Base-by-base conservation (phyloP, 257 asterid genomes). In the Eustoma russellianum region DNA sequence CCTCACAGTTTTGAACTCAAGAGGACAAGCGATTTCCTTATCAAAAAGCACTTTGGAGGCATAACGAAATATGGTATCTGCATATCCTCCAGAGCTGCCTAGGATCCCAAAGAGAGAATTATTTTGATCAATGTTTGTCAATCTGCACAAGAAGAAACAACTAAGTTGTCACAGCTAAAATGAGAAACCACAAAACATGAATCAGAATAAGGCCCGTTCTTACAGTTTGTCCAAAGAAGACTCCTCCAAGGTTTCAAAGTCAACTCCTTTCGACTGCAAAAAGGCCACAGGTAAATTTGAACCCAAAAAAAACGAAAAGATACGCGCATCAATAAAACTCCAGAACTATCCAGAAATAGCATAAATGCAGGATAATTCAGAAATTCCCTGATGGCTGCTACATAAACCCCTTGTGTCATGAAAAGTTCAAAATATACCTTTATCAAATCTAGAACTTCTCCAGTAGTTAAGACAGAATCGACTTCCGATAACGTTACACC, bases 1-100 rank as follows among this genome's bases (percentile, higher is more conserved):
- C 78, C 84, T 77, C 70, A 81, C 46, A 49, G 82, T 78, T 84
- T 81, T 88, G 61, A 76, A 92, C 56, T 77, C 83, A 33, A 85
- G 77, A 38, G 95, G 84, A 35, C 96, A 91, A 63, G 54, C 68
- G 59, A 83, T 70, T 61, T 80, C 93, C 81, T 78, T 73, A 46
- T 70, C 74, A 54, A 83, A 81, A 53, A 92, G 77, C 57, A 60
- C 59, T 71, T 76, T 85, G 55, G 97, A 85, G 52, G 95, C 87
- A 69, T 83, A 59, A 15, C 94, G 83, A 61, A 85, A 88, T 70
- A 85, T 47, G 33, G 94, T 81, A 50, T 88, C 99, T 9, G 95
- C 95, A 66, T 85, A 92, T 63, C 99, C 99, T 57, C 99, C 99
- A 45, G 99, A 88, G 77, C 95, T 73, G 56, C 99, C 99, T 24